Evolutionary conservation across 495 filamentous ascomycete species (phyloP), one percentile per base, ranked within the genome.

Genomic region (Hypoxylon perforatum): DNA sequence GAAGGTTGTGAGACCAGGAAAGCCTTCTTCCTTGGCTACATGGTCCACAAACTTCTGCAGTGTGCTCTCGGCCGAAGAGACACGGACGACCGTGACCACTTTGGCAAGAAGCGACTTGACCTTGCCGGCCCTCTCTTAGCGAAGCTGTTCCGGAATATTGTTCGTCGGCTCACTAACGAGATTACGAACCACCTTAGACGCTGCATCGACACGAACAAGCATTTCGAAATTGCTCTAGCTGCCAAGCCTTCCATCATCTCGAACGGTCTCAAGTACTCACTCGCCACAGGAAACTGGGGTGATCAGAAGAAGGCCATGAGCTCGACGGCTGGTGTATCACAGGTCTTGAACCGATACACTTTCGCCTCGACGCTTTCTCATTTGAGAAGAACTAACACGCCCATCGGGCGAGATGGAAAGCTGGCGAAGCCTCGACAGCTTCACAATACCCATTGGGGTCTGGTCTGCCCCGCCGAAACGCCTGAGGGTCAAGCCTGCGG

Each of bases 221-320:
- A 96, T 54, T 97, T 98, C 78, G 92, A 93, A 57, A 80, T 97
- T 17, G 91, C 90, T 17, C 82, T 98, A 47, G 95, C 92, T 65
- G 88, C 97, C 70, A 97, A 97, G 84, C 87, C 89, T n/a, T 87
- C 86, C 49, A 95, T 92, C 9, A 84, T 99, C 57, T 96, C 94
- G 5, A 94, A 94, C 74, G 96, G 92, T 44, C 80, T 99, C 69
- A 96, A 97, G 76, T 98, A 98, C 73, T 97, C 94, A 38, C 84
- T 99, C 42, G 94, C 95, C n/a, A 99, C 95, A 7, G 95, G 95
- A 58, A 99, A 99, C 77, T 99, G 95, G 95, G 96, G 96, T 62
- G 95, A 98, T 63, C 95, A 98, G 78, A 99, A 97, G 85, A 98
- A 98, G 82, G 94, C 95, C 17, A 91, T 90, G 66, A 90, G 87